A percentile compares a stretch with the other conserved stretches of the same genome.
phyloP scores from a whole-genome alignment of 352 stramenopile species.

The Globisporangium emineosum region DNA sequence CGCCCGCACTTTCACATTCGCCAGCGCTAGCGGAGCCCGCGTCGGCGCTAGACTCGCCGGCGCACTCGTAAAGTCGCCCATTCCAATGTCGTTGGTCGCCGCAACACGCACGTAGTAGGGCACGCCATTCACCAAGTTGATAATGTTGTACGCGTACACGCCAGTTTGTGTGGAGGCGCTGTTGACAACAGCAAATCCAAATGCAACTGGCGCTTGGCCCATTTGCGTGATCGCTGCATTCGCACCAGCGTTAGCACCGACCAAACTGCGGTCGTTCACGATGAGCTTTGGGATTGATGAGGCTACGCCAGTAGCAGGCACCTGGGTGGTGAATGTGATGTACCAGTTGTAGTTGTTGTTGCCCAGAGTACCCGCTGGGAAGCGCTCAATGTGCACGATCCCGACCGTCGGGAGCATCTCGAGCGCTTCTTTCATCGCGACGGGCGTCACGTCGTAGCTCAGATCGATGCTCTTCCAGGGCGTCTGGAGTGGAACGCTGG shows the following conservation, averaged over 20 bases:
- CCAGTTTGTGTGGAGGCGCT: conserved; percentile 1
- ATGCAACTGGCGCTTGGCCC: conserved; percentile 36
- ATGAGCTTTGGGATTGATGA: conserved; percentile 38
- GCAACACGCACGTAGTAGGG: conserved; percentile 81
- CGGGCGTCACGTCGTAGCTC: conserved; percentile 52
- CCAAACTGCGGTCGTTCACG: conserved; percentile 49
- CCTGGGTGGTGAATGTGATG: conserved; percentile 84
- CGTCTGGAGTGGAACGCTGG: conserved; percentile 33
- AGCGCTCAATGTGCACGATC: conserved; percentile 87
- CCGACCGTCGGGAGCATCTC: conserved; percentile 88
- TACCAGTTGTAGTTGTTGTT: conserved; percentile 83
- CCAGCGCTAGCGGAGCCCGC: conserved; percentile 42
- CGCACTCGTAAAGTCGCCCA: conserved; percentile 53
- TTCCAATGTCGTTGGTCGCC: conserved; percentile 80
- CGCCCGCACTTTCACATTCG: conserved; percentile 36
- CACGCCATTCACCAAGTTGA: conserved; percentile 42
- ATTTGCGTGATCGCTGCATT: conserved; percentile 20
- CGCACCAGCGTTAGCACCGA: conserved; percentile 29
- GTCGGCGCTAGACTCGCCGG: conserved; percentile 37
- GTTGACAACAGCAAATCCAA: conserved; percentile 30
- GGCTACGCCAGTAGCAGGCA: conserved; percentile 41
- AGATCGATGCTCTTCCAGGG: conserved; percentile 62
- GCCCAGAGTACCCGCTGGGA: conserved; percentile 40
- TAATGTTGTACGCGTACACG: conserved; percentile 51
- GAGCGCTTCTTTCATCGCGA: conserved; percentile 67